A percentile compares a stretch with the other conserved stretches of the same genome.
Evolutionary conservation across 2,329 filamentous ascomycete species (phyloP).

Genomic region (Fusarium robinianum): DNA sequence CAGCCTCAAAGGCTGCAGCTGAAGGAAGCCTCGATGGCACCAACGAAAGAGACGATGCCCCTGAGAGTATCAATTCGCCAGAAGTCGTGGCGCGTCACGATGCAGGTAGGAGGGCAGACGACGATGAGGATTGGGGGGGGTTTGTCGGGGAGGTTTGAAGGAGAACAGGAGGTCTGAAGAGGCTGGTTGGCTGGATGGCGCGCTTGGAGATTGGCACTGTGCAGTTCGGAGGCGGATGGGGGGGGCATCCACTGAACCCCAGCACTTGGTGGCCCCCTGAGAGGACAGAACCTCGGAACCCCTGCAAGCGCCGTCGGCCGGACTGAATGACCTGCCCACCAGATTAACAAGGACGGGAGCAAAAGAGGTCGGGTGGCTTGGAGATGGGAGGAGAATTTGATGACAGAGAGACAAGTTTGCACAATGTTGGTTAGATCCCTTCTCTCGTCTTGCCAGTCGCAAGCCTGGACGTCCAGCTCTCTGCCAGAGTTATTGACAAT

Average conservation of each 20-base stretch:
- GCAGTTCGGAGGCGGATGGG: constrained; percentile 9
- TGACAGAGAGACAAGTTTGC: constrained; percentile 29
- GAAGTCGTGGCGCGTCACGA: constrained; percentile 30
- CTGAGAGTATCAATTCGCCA: constrained; percentile 27
- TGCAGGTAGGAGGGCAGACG: constrained; percentile 22
- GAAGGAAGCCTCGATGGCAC: constrained; percentile 9
- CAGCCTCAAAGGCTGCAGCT: background rate
- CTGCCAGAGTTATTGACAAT: too few species aligned
- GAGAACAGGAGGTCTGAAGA: constrained; percentile 32
- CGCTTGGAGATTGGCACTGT: constrained; percentile 29
- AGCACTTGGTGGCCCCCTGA: too few species aligned
- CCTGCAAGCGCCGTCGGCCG: constrained; percentile 15
- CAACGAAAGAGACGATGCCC: constrained; percentile 24
- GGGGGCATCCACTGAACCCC: constrained; percentile 9
- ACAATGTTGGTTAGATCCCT: constrained; percentile 25
- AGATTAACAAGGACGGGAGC: constrained; percentile 13
- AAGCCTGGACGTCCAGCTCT: too few species aligned
- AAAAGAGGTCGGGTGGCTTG: constrained; percentile 22
- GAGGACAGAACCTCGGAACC: constrained; percentile 15
- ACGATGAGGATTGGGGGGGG: constrained; percentile 29
- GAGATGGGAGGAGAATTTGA: constrained; percentile 25
- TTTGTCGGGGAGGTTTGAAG: constrained; percentile 23
- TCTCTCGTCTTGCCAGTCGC: constrained; percentile 7
- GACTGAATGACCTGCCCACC: too few species aligned
- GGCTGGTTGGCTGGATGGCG: constrained; percentile 26